Evolutionary conservation across 495 filamentous ascomycete genomes (phyloP).

Genomic region (Xylaria longipes): DNA sequence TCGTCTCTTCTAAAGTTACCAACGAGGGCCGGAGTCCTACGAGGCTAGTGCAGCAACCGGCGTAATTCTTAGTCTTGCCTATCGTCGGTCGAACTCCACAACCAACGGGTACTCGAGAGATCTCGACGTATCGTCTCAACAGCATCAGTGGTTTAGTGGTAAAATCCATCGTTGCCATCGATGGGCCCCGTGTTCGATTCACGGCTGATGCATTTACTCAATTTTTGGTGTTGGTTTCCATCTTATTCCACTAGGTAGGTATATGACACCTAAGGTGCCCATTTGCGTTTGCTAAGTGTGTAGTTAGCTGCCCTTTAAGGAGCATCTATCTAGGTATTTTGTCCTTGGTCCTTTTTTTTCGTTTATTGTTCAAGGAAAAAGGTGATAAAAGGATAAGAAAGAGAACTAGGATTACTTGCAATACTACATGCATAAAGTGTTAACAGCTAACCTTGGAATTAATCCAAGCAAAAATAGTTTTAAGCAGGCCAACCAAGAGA

Average conservation of each 20-base stretch:
- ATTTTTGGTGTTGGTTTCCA: not conserved
- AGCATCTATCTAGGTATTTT: not conserved
- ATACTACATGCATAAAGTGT: no score
- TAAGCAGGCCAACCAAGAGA: no score
- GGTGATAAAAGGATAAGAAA: no score
- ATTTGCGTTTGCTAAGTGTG: not conserved
- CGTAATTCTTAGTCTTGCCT: not conserved
- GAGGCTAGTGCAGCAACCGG: not conserved
- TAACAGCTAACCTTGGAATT: no score
- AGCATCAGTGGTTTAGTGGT: slow-evolving; percentile 57
- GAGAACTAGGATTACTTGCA: no score
- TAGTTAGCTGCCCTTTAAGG: not conserved
- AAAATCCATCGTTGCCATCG: slow-evolving; percentile 61
- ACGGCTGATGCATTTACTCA: slow-evolving; percentile 48
- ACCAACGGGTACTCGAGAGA: not conserved
- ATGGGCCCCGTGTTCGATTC: slow-evolving; percentile 60
- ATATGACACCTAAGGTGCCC: no score
- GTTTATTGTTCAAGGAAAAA: no score
- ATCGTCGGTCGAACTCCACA: not conserved
- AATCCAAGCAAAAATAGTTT: no score
- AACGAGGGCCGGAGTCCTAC: not conserved
- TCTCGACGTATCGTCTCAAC: not conserved
- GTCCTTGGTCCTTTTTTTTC: no score
- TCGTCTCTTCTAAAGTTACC: not conserved
- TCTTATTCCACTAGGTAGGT: no score